These are phyloP conservation scores for Coniochaeta sp. DNA, from an alignment of 2,329 filamentous ascomycete genomes.

Conservation along the genomic window DNA sequence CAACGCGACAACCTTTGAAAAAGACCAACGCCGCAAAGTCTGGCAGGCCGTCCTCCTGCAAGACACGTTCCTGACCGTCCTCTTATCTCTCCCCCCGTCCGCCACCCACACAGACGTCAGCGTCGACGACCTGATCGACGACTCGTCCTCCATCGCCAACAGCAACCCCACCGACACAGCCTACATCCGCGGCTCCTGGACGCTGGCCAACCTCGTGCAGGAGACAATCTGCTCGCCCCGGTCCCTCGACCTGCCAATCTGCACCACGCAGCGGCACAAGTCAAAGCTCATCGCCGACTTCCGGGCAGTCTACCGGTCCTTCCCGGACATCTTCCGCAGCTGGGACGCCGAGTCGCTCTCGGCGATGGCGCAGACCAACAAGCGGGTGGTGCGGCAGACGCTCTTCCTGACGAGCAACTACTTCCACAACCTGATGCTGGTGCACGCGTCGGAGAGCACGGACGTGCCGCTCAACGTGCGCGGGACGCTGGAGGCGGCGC, in stretches of 20 bases:
- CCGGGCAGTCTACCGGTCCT: constrained; percentile 62
- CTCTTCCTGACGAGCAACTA: constrained; percentile 76
- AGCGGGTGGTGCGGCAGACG: constrained; percentile 64
- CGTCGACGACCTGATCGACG: constrained; percentile 65
- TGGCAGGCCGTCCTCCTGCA: constrained; percentile 78
- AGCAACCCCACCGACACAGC: constrained; percentile 58
- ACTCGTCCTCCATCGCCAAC: constrained; percentile 47
- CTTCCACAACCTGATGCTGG: constrained; percentile 74
- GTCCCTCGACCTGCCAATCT: constrained; percentile 66
- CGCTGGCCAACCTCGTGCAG: constrained; percentile 69
- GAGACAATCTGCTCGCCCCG: constrained; percentile 68
- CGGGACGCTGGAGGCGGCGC: constrained; percentile 65
- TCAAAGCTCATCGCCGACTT: constrained; percentile 63
- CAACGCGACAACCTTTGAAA: constrained; percentile 60
- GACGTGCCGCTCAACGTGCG: constrained; percentile 59
- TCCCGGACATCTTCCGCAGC: constrained; percentile 62
- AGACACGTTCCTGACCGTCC: constrained; percentile 73
- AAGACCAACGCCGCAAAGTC: constrained; percentile 69
- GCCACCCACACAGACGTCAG: constrained; percentile 74
- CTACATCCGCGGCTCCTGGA: constrained; percentile 72
- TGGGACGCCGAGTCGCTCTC: constrained; percentile 56
- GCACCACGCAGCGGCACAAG: constrained; percentile 60
- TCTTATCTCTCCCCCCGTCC: constrained; percentile 68
- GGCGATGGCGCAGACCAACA: constrained; percentile 48
- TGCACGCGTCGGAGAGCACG: constrained; percentile 62